Conservation (phyloP, 805 yeast genomes). For the Saccharomycopsis sp. region DNA sequence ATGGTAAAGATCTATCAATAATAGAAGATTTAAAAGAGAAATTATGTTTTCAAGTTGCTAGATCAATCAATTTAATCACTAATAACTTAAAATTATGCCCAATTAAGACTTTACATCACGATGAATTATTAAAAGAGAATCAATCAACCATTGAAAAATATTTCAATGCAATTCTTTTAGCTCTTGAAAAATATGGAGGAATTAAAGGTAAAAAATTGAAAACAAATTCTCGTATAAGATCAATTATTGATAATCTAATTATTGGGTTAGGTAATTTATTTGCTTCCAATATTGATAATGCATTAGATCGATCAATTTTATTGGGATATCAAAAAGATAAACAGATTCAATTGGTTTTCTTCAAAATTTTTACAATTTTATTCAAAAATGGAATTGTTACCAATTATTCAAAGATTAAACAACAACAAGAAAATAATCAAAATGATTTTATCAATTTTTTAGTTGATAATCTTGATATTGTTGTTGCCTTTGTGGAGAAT, state of each 20-base stretch:
- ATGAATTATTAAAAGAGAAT: slow-evolving; percentile 1
- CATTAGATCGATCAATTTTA: slow-evolving; percentile 64
- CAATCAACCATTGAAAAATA: slow-evolving; percentile 7
- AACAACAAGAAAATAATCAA: slow-evolving; percentile 2
- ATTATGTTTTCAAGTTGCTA: slow-evolving; percentile 6
- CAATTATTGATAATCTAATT: slow-evolving; percentile 52
- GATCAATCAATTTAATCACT: slow-evolving; percentile 1
- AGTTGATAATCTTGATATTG: slow-evolving; percentile 30
- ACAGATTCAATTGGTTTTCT: slow-evolving; percentile 59
- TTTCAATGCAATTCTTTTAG: slow-evolving; percentile 1
- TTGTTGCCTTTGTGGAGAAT: slow-evolving; percentile 28
- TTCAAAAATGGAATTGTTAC: slow-evolving; percentile 26
- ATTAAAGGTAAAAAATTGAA: too few species aligned
- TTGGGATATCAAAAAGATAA: slow-evolving; percentile 64
- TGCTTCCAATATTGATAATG: slow-evolving; percentile 65
- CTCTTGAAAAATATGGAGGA: slow-evolving; percentile 23
- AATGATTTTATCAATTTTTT: slow-evolving; percentile 5
- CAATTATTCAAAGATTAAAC: slow-evolving; percentile 2
- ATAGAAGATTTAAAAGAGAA: not conserved
- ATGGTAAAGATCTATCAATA: not conserved
- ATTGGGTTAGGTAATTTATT: slow-evolving; percentile 58
- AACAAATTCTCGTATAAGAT: too few species aligned
- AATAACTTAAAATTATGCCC: slow-evolving; percentile 5
- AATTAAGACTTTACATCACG: not conserved
- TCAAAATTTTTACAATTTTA: slow-evolving; percentile 68